Evolutionary conservation across 192 early-diverging fungal species (phyloP), one percentile per base, ranked within the genome.

Genomic region (Allomyces javanicus): DNA sequence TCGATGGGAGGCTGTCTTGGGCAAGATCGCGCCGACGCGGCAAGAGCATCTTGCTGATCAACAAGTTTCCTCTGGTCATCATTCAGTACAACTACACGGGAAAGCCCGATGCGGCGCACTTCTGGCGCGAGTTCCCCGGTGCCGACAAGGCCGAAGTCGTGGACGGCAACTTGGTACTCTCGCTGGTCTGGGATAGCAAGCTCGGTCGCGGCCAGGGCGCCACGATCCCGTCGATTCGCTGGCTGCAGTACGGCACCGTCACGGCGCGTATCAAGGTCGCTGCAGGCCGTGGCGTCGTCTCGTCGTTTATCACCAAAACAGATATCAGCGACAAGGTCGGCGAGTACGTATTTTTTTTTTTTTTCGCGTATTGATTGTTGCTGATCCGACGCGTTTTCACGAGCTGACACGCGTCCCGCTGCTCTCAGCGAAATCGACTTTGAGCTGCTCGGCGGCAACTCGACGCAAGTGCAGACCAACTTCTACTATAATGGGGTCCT

Each of bases 211-310:
- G 72, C 66, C 79, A 81, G n/a, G 83, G 83, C 58, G 77, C 83
- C 4, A 74, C 77, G 2, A 79, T 83, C 6, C 79, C 76, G 5
- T 77, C 73, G 0, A 79, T 80, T 3, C 72, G 82, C 9, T 81
- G 74, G 10, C 75, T 87, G 65, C 72, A 82, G 67, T 85, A 80
- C 63, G 85, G 85, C 25, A 80, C 74, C 14, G 77, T 84, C 0
- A 77, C 75, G 1, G 83, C 81, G 0, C 76, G 75, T 1, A 65
- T 85, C 17, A 69, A 76, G 44, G 33, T 40, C 33, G 33, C 33
- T 40, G 33, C 33, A 7, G 33, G 33, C 7, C 33, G 72, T 17
- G 83, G 83, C 11, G 83, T 84, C 0, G 83, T 87, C 6, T 79
- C 80, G 14, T 81, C 85, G 10, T 69, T 84, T 50, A 82, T 86